phyloP scores from a whole-genome alignment of 2,329 filamentous ascomycete genomes.

The Colletotrichum endophyticum region DNA sequence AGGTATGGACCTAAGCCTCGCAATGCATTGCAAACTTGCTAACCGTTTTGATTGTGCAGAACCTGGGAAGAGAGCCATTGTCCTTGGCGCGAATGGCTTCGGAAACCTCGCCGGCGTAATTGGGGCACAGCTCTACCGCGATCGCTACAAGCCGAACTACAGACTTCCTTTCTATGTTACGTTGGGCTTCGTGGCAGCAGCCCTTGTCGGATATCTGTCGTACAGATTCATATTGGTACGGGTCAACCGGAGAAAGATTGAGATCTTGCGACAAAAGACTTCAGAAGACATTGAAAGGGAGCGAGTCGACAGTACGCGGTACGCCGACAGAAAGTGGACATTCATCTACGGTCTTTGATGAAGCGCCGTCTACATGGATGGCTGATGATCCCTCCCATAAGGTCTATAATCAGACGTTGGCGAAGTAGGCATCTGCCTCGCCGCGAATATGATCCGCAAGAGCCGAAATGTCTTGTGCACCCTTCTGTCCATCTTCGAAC shows the following conservation, averaged over 20 bases:
- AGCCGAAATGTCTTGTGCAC: slow-evolving; percentile 39
- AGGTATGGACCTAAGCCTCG: not conserved
- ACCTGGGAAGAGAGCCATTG: slow-evolving; percentile 34
- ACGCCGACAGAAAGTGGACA: slow-evolving; percentile 31
- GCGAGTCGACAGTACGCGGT: slow-evolving; percentile 23
- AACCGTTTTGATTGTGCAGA: slow-evolving; percentile 6
- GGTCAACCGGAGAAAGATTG: slow-evolving; percentile 29
- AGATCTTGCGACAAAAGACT: slow-evolving; percentile 23
- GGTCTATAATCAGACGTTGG: slow-evolving; percentile 34
- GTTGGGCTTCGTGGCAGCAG: slow-evolving; percentile 30
- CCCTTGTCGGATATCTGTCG: slow-evolving; percentile 33
- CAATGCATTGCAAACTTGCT: not conserved
- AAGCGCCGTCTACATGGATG: not conserved
- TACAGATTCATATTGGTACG: slow-evolving; percentile 29
- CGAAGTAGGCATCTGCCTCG: slow-evolving; percentile 47
- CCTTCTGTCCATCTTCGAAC: slow-evolving; percentile 56
- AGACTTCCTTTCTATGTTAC: slow-evolving; percentile 34
- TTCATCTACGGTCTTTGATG: slow-evolving; percentile 32
- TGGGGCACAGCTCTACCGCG: slow-evolving; percentile 31
- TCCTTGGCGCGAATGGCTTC: slow-evolving; percentile 38
- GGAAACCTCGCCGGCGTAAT: slow-evolving; percentile 37
- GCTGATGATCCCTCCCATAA: not conserved
- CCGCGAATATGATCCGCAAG: slow-evolving; percentile 40
- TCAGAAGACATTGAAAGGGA: slow-evolving; percentile 26
- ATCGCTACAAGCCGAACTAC: slow-evolving; percentile 35